Evolutionary conservation across 1,284 basidiomycete genomes (phyloP), one percentile per base, ranked within the genome.

Genomic region (Apiotrichum mycotoxinovorans): DNA sequence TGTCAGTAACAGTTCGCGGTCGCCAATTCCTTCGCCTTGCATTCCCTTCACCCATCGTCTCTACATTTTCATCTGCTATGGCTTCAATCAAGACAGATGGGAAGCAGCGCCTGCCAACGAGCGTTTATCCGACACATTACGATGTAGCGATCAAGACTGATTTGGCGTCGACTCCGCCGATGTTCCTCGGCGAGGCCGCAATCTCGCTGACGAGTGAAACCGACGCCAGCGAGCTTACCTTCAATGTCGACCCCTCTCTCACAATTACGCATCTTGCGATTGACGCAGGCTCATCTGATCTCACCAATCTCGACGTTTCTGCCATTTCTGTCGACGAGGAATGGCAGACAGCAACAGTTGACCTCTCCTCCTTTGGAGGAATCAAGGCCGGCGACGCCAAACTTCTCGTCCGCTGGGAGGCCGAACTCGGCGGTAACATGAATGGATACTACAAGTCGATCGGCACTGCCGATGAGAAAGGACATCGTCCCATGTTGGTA

Each of bases 141-240:
- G 88, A 80, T 66, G 75, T 95, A 52, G 86, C 85, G 45, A 80
- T 95, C 75, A 86, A 80, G 72, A 93, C 92, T 4, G 88, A 94
- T 75, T 82, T 96, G 52, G 82, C 87, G 60, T 82, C 82, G 23
- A 80, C 84, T 51, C 82, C 77, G 25, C 68, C 68, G 10, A 57
- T 61, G 25, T 96, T 92, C 72, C 81, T 84, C 38, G 93, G 93
- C 41, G 82, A 87, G 52, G 88, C 87, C 30, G 84, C 85, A 65
- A 84, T 91, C 62, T 89, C 87, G 64, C 79, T 96, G 56, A 82
- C 89, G 56, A 79, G 94, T 52, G 77, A 83, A 53, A 77, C 84
- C 59, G 82, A 86, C 59, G 90, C 88, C 1, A 62, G 68, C 15
- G 77, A 77, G 12, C 78, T 94, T 66, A 80, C 82, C 15, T 83